Evolutionary conservation across 2,329 filamentous ascomycete species (phyloP), one percentile per base, ranked within the genome.

Genomic region (Fusarium pseudocircinatum): DNA sequence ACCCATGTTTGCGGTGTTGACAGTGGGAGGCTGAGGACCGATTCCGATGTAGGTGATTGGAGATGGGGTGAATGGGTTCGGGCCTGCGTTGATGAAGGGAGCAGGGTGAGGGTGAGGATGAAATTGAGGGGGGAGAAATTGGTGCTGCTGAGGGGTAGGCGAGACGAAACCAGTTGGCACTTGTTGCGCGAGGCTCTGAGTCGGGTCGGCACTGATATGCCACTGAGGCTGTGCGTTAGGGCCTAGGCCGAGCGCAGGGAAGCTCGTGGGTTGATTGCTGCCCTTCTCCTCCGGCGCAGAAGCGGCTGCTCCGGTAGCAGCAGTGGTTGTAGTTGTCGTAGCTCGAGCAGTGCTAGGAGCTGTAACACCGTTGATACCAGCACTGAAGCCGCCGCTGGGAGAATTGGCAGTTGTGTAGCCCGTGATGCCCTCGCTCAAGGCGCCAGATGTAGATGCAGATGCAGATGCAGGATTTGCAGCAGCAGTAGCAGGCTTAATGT

Each of bases 181-280:
- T 65, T 80, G 77, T 52, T 78, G 60, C 60, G 64, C 74, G 63
- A 81, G 67, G 67, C 79, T 83, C 72, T 79, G 79, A 30, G 78
- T 78, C 22, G 81, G 81, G 52, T 82, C 78, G 71, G 74, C 75
- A 62, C 81, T 78, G 64, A 79, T 82, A 72, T 79, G 78, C 81
- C 80, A 82, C 77, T 80, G 79, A 67, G 78, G 47, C 44, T 73
- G 60, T 52, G 65, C 58, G 72, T 63, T 56, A 61, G 75, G 75
- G 15, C 75, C 74, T 34, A 67, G 57, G n/a, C 78, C 77, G 50
- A 81, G 67, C 57, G 78, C 77, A 63, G 81, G 81, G 49, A 80
- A 81, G 62, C 62, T 75, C 40, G 72, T 65, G 26, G 76, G 76
- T 44, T 70, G 60, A 39, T 60, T 61, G 28, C 65, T 46, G 39